A percentile compares a stretch with the other conserved stretches of the same genome.
phyloP scores from a whole-genome alignment of 116 monocot species.

The Cymodocea nodosa region DNA sequence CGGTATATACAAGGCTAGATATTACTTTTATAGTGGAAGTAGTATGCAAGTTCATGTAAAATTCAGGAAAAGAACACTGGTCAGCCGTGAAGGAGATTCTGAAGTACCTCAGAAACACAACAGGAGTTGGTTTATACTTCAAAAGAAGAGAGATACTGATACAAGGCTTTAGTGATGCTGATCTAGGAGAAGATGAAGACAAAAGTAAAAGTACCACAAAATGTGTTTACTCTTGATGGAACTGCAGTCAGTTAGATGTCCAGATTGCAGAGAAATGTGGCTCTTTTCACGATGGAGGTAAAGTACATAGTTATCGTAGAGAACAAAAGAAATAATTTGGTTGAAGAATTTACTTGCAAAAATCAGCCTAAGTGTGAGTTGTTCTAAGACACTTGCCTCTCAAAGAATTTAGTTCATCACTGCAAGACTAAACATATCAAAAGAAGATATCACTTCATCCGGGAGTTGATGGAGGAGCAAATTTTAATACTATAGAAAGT shows the following conservation, averaged over 20 bases:
- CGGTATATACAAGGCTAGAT: constrained; percentile 6
- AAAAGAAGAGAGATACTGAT: neutral
- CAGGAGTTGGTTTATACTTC: too few species aligned
- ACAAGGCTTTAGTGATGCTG: neutral
- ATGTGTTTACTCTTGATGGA: neutral
- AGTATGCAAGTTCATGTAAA: constrained; percentile 4
- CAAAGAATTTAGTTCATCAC: neutral
- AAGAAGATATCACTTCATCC: neutral
- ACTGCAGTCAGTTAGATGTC: neutral
- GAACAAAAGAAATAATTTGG: too few species aligned
- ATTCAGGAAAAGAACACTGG: constrained; percentile 3
- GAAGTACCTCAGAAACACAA: too few species aligned
- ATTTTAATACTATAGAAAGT: neutral
- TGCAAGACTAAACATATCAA: neutral
- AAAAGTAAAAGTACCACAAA: neutral
- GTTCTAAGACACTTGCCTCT: neutral
- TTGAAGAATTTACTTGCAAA: too few species aligned
- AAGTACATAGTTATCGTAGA: neutral
- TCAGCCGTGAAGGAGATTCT: constrained; percentile 3
- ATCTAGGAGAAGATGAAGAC: neutral
- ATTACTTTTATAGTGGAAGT: constrained; percentile 4
- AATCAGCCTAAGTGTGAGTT: too few species aligned
- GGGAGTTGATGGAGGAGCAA: neutral
- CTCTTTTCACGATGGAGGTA: neutral
- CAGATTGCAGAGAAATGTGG: neutral